Evolutionary conservation across 1,284 basidiomycete genomes (phyloP).

Genomic region (Boletus semigastroideus): DNA sequence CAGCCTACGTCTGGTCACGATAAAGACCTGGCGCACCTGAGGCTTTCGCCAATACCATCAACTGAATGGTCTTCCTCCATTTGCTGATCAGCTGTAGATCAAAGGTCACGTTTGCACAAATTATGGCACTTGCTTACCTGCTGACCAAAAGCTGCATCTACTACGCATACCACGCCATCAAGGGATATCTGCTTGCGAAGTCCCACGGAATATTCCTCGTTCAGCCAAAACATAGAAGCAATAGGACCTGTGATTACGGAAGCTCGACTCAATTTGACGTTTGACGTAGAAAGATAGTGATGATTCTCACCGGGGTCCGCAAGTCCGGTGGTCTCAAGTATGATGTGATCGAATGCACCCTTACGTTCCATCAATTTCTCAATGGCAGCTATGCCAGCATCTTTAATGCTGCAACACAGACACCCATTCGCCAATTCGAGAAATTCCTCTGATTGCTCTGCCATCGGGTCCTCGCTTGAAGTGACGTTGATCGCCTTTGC

Average conservation of each 20-base stretch:
- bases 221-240: slow-evolving; percentile 88
- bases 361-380: slow-evolving; percentile 83
- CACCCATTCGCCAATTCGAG: slow-evolving; percentile 92
- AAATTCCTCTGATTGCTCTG: slow-evolving; percentile 72
- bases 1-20: neutral
- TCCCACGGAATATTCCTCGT: slow-evolving; percentile 80
- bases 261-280: neutral
- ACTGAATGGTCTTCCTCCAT: slow-evolving; percentile 70
- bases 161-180: slow-evolving; percentile 89
- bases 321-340: slow-evolving; percentile 91
- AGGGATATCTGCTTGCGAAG: slow-evolving; percentile 72
- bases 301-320: slow-evolving; percentile 77
- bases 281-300: neutral
- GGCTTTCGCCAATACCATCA: slow-evolving; percentile 73
- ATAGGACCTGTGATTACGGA: slow-evolving; percentile 56
- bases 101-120: slow-evolving; percentile 7
- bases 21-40: slow-evolving; percentile 49
- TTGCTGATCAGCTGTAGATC: slow-evolving; percentile 54
- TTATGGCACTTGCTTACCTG: slow-evolving; percentile 47
- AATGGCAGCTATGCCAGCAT: slow-evolving; percentile 86
- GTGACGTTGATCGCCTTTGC: slow-evolving; percentile 79
- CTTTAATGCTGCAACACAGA: slow-evolving; percentile 92
- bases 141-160: slow-evolving; percentile 83
- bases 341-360: slow-evolving; percentile 87
- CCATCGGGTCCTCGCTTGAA: slow-evolving; percentile 60